Evolutionary conservation across 176 grass and related monocot genomes (phyloP), one percentile per base, ranked within the genome.

Genomic region (Secale cereale): DNA sequence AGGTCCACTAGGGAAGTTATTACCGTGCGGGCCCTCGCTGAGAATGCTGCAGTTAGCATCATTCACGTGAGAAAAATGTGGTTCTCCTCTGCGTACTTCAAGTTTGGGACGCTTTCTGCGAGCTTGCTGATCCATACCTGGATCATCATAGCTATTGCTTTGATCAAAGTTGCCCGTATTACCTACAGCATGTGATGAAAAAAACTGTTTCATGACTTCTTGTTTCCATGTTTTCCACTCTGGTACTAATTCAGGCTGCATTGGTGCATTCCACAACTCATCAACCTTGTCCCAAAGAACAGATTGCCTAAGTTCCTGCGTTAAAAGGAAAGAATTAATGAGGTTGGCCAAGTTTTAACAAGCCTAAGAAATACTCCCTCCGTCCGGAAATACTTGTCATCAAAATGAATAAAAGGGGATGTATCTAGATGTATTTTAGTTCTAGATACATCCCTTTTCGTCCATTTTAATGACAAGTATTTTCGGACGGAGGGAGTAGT

Each of bases 221-320:
- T 96, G 97, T 67, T 94, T 99, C 94, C 90, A 92, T 39, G 90
- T 92, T 92, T 96, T 99, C 97, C 97, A 99, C 57, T 96, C 93
- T 16, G 84, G 85, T 41, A 81, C 78, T 75, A 92, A 85, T 72
- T 99, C 97, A 76, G 93, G 86, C 82, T 96, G 97, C 84, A 87
- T 86, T 77, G 91, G 83, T 79, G 87, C 88, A 65, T 89, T 91
- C 88, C 79, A 80, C 68, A 94, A 84, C 79, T 94, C 88, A 37
- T 89, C 79, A 62, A 99, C 81, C 84, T 94, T 85, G 64, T 77
- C 76, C 91, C 90, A 94, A 57, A 92, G 88, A 84, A 99, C 67
- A 82, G 90, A 85, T 54, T 99, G 81, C 78, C 82, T 85, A 59
- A 99, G 88, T 87, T 96, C 97, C 97, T 99, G 86, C 59, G 72